phyloP scores from a whole-genome alignment of 176 grass and related monocot species.

The Rhynchospora breviuscula region DNA sequence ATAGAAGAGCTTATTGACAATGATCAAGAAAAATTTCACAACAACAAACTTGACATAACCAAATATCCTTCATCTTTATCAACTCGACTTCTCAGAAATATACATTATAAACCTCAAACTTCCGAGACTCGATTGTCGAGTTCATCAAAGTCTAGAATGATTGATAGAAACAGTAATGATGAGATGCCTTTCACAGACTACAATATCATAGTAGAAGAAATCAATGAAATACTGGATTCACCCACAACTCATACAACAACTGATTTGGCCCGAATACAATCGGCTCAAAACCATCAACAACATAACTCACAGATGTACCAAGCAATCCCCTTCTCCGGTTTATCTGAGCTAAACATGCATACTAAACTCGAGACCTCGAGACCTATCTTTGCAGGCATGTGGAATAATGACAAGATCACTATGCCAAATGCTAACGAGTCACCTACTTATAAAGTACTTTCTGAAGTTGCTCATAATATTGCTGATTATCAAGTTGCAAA shows the following conservation, averaged over 20 bases:
- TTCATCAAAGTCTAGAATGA: constrained; percentile 5
- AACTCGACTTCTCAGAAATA: background rate
- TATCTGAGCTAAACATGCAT: background rate
- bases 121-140: background rate
- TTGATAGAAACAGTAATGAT: background rate
- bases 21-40: background rate
- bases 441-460: constrained; percentile 5
- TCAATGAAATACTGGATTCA: constrained; percentile 16
- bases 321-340: background rate
- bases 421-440: background rate
- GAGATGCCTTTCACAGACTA: constrained; percentile 11
- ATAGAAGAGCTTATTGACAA: background rate
- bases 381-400: background rate
- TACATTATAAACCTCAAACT: background rate
- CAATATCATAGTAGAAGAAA: constrained; percentile 19
- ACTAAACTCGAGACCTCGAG: background rate
- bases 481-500: background rate
- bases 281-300: background rate
- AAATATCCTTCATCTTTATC: constrained; percentile 8
- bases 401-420: background rate
- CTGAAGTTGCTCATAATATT: constrained; percentile 9
- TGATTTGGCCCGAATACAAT: background rate
- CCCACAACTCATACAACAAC: background rate
- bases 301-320: background rate
- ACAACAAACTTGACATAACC: background rate